Base-by-base conservation (phyloP, 1,284 basidiomycete species). In the Ceratobasidium sp. region DNA sequence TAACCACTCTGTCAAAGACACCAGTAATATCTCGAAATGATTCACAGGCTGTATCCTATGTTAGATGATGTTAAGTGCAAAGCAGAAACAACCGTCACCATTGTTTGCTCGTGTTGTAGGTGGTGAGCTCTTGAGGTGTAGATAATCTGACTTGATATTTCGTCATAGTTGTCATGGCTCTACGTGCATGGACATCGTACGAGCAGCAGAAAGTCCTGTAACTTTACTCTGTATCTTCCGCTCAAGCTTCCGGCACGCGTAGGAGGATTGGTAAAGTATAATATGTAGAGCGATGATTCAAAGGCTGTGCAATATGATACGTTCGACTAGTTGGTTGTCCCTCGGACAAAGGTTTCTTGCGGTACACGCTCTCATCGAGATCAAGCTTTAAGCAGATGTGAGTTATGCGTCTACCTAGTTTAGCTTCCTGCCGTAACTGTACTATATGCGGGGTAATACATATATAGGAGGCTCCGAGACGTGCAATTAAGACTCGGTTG, bases 371-470 rank as follows among this genome's bases (percentile, higher is more conserved):
- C 30, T 59, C 18, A 27, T 70, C 12, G 52, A 41, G 35, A 5
- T 59, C 35, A 55, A 70, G 16, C 20, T 41, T n/a, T 54, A 70
- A 27, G 68, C 68, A 57, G 54, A 70, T 46, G 68, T 70, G 41
- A 44, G 68, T 59, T 57, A 68, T 54, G 66, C 66, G 66, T 3
- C 20, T 52, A 68, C 8, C 30, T 7, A 16, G 33, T 16, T 3
- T 33, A 30, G 33, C 38, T 60, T 30, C 27, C 38, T 5, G 35
- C 33, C 54, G 12, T 48, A 35, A 30, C 6, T 68, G 35, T 16
- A 35, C 27, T 12, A 20, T 27, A 33, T 38, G 18, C 30, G 59
- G 68, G n/a, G n/a, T 20, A 70, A 70, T 44, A 38, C 4, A 41
- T 70, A 70, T 38, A 20, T 57, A 20, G 44, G 52, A 23, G 41